Evolutionary conservation across 2,329 filamentous ascomycete species (phyloP).

Genomic region (Penicillium sp.): DNA sequence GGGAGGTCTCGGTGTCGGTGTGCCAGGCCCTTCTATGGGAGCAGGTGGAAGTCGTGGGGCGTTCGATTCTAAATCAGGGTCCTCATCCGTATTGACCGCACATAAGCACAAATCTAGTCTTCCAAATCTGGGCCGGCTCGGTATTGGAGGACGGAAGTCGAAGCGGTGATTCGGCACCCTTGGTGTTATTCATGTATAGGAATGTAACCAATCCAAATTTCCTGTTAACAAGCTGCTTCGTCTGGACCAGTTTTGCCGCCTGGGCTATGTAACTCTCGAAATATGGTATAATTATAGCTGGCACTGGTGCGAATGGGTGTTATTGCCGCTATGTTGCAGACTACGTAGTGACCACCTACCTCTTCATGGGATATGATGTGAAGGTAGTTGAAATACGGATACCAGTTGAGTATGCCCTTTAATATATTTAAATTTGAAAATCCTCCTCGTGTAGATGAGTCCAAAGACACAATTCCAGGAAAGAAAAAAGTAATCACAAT

Average conservation of each 20-base stretch:
- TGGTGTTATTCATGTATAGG: neutral
- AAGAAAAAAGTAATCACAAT: neutral
- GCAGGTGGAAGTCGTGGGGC: constrained; percentile 46
- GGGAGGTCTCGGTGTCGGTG: constrained; percentile 32
- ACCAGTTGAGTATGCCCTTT: neutral
- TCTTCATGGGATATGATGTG: no score
- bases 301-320: no score
- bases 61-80: constrained; percentile 18
- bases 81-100: constrained; percentile 34
- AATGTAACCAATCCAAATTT: neutral
- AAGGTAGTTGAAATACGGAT: neutral
- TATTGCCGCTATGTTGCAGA: no score
- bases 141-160: constrained; percentile 64
- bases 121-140: constrained; percentile 68
- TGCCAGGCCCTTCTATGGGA: constrained; percentile 20
- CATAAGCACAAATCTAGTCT: constrained; percentile 63
- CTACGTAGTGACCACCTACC: no score
- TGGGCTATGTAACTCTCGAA: no score
- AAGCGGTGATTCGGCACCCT: constrained; percentile 31
- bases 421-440: neutral
- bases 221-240: no score
- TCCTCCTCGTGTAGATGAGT: neutral
- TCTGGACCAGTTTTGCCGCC: no score
- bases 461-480: neutral
- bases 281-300: no score